Evolutionary conservation across 306 rosid genomes (phyloP).

Genomic region (Quercus glauca): DNA sequence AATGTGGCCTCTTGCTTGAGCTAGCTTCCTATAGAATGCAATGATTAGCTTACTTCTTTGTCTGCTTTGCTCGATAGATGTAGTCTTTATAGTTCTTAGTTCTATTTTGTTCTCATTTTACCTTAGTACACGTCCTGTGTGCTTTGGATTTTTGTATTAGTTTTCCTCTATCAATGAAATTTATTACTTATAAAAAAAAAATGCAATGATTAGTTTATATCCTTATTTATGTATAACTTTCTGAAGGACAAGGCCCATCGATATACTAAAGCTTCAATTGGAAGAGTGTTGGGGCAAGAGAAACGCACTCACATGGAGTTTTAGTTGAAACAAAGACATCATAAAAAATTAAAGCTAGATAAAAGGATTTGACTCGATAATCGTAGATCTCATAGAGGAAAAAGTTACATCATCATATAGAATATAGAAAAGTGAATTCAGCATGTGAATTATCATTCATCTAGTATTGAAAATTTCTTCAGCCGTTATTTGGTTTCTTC

Average conservation of each 20-base stretch:
- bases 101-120: too few relatives aligned
- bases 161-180: too few relatives aligned
- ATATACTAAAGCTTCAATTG: not conserved
- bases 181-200: too few relatives aligned
- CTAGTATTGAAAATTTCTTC: not conserved
- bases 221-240: not conserved
- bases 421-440: not conserved
- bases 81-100: too few relatives aligned
- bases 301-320: not conserved
- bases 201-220: too few relatives aligned
- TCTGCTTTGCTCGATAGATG: too few relatives aligned
- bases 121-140: too few relatives aligned
- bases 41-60: not conserved
- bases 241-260: not conserved
- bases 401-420: not conserved
- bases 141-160: too few relatives aligned
- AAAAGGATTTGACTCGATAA: not conserved
- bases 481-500: too few relatives aligned
- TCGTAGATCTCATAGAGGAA: not conserved
- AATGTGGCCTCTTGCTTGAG: not conserved
- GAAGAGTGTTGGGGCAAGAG: not conserved
- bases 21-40: not conserved
- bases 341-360: not conserved
- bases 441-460: not conserved
- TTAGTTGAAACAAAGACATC: not conserved